These are phyloP conservation scores for Cryphonectria japonica DNA, from an alignment of 2,329 filamentous ascomycete genomes.

Conservation along the genomic window DNA sequence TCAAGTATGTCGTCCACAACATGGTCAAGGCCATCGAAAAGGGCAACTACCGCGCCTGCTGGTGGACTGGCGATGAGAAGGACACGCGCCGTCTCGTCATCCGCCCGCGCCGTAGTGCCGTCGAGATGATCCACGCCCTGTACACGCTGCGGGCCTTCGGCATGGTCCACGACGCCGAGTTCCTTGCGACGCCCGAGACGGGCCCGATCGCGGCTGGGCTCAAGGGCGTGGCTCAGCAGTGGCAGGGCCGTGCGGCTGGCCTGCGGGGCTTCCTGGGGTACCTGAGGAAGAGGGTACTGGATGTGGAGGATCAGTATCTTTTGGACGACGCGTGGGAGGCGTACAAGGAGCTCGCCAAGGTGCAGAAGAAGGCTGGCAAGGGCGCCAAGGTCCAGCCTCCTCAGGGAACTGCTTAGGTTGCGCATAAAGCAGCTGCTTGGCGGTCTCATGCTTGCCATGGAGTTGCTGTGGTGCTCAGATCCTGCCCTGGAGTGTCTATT, in stretches of 20 bases:
- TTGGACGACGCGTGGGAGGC: neutral
- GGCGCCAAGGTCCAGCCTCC: neutral
- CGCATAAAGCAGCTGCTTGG: too few species aligned
- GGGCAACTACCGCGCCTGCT: neutral
- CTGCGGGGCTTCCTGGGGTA: neutral
- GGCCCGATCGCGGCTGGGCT: neutral
- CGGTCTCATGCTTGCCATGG: too few species aligned
- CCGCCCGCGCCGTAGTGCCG: too few species aligned
- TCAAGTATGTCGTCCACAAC: neutral
- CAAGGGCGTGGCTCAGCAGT: neutral
- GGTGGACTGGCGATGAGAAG: neutral
- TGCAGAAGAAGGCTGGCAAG: neutral
- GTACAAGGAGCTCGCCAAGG: neutral
- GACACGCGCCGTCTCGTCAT: neutral
- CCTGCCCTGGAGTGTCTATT: neutral
- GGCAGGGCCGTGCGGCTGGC: neutral
- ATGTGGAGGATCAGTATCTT: neutral
- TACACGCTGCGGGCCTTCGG: neutral
- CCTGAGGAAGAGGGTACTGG: neutral
- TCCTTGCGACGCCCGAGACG: neutral
- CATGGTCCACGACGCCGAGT: neutral
- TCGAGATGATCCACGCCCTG: neutral
- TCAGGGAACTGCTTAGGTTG: neutral
- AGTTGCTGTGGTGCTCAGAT: neutral
- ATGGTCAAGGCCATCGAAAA: neutral